phyloP scores from a whole-genome alignment of 1,284 basidiomycete species.

The Macrocybe sp. region DNA sequence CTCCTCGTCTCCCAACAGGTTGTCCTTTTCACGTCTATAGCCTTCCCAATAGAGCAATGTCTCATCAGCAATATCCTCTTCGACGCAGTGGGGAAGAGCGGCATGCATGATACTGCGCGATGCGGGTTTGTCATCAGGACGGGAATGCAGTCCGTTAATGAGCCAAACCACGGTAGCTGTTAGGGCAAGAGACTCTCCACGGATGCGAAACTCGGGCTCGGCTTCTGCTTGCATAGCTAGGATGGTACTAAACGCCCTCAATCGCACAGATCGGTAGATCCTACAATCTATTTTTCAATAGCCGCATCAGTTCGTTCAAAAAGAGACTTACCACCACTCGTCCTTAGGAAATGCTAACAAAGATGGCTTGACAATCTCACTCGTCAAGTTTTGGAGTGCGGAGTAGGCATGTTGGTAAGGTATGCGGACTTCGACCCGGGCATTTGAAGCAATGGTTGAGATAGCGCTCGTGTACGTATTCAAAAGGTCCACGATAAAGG shows the following conservation, averaged over 20 bases:
- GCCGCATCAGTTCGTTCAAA: not conserved
- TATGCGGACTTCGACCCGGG: constrained; percentile 20
- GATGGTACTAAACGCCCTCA: constrained; percentile 9
- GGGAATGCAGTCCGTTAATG: constrained; percentile 17
- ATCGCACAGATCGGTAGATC: constrained; percentile 10
- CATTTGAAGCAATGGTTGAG: constrained; percentile 10
- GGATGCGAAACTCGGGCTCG: not conserved
- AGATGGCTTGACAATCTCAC: constrained; percentile 2
- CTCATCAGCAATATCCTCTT: not conserved
- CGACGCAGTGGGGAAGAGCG: constrained; percentile 11
- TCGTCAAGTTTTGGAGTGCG: not conserved
- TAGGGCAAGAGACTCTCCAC: constrained; percentile 12
- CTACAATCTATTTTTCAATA: constrained; percentile 4
- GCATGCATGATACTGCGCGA: constrained; percentile 14
- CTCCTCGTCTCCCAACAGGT: not conserved
- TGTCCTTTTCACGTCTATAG: not conserved
- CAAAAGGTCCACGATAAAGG: constrained; percentile 11
- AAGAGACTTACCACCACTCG: constrained; percentile 7
- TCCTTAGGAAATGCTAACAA: constrained; percentile 1
- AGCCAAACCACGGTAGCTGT: constrained; percentile 19
- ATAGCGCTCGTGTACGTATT: constrained; percentile 12
- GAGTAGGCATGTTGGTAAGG: constrained; percentile 5
- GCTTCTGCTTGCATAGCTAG: constrained; percentile 11
- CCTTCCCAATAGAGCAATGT: constrained; percentile 1
- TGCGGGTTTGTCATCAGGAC: constrained; percentile 17